Evolutionary conservation across 164 flowering plant species (phyloP), one percentile per base, ranked within the genome.

Genomic region (Umbilicus rupestris): DNA sequence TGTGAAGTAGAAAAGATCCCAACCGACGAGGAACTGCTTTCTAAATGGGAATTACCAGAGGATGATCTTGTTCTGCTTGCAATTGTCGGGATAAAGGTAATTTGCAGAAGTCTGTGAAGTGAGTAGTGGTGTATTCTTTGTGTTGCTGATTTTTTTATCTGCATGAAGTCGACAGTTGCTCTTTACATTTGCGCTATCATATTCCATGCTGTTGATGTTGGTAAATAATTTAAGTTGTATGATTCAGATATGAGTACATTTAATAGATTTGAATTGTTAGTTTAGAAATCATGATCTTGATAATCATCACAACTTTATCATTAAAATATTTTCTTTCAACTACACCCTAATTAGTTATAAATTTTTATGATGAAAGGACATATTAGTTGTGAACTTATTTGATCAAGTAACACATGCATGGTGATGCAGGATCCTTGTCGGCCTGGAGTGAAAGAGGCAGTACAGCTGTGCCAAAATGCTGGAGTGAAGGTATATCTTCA

Each of bases 81-180:
- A 31, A 89, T 94, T 73, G 84, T 92, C 68, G 99, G 99, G 16
- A 72, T 94, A 68, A 91, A 94, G 96, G 99, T 90, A 81, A 24
- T 3, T 46, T 30, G 29, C 11, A 7, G 8, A 37, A 63, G 58
- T 9, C 1, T 14, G n/a, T 55, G 33, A 14, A 55, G 29, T 19
- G 16, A 28, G 33, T 55, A 28, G 31, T 3, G n/a, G 33, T 28
- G 14, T 12, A n/a, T 17, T 26, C 11, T 11, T 10, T 26, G 28
- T 55, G 60, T 28, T 52, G 44, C 9, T 12, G 33, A 10, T 0
- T 26, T 26, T 55, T 55, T 55, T 55, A 0, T 20, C 8, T 12
- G 5, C 12, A n/a, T 7, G 16, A 17, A 17, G 60, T 55, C 33
- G 1, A 10, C 20, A 20, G 12, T 50, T 50, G 9, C 16, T 26